phyloP scores from a whole-genome alignment of 108 stramenopile genomes.

The Cyclotella kingstonii region DNA sequence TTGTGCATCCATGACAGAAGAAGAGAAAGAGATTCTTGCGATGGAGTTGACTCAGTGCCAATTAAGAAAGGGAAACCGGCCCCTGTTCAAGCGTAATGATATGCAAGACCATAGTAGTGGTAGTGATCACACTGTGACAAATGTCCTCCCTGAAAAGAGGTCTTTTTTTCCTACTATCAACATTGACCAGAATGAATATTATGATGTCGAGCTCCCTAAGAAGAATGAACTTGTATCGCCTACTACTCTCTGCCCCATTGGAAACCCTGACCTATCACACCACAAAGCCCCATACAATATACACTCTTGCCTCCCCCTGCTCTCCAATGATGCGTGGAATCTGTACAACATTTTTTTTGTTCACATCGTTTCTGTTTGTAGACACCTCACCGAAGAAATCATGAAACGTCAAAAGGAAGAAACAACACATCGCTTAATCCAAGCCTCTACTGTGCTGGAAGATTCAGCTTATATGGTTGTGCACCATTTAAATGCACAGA shows the following conservation, averaged over 20 bases:
- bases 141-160: not conserved
- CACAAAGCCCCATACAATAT: conserved; percentile 27
- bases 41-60: conserved; percentile 42
- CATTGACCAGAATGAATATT: not conserved
- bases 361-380: conserved; percentile 24
- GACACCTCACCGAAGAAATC: conserved; percentile 21
- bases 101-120: not conserved
- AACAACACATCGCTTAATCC: conserved; percentile 9
- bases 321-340: conserved; percentile 27
- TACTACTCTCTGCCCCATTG: not conserved
- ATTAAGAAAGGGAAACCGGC: conserved; percentile 16
- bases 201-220: conserved; percentile 1
- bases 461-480: not conserved
- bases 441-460: conserved; percentile 25
- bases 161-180: too few relatives aligned
- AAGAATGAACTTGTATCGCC: not conserved
- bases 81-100: conserved; percentile 5
- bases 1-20: conserved; percentile 39
- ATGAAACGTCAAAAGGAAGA: conserved; percentile 36
- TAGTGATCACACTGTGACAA: not conserved
- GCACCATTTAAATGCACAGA: not conserved
- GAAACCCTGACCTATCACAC: not conserved
- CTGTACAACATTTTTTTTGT: conserved; percentile 32
- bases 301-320: conserved; percentile 27
- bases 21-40: conserved; percentile 31